These are phyloP conservation scores for Alnus glutinosa DNA, from an alignment of 306 rosid genomes.

Conservation along the genomic window DNA sequence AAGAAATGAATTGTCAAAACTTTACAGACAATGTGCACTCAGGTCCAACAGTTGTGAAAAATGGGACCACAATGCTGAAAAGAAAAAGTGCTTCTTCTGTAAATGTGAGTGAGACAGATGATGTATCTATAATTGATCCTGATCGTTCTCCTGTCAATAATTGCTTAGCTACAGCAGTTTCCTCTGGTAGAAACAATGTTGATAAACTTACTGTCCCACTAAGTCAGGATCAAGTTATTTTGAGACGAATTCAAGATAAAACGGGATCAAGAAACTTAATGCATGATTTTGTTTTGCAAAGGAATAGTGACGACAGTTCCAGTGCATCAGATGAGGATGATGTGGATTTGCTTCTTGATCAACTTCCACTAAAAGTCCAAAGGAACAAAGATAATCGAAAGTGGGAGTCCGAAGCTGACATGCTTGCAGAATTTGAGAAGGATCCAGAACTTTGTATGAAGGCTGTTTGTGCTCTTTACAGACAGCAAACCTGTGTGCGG, in stretches of 20 bases:
- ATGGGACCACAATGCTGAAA: slow-evolving; percentile 8
- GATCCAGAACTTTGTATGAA: slow-evolving; percentile 24
- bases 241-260: background rate
- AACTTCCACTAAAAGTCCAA: too few species aligned
- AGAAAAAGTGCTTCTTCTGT: slow-evolving; percentile 23
- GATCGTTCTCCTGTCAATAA: background rate
- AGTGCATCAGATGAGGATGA: slow-evolving; percentile 18
- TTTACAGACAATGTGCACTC: background rate
- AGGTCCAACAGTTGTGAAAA: background rate
- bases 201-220: background rate
- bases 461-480: slow-evolving; percentile 25
- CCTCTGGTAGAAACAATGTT: background rate
- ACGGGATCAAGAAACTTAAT: background rate
- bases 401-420: slow-evolving; percentile 17
- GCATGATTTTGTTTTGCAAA: background rate
- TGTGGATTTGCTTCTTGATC: too few species aligned
- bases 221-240: background rate
- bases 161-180: background rate
- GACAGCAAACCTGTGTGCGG: background rate
- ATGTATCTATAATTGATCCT: background rate
- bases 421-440: slow-evolving; percentile 26
- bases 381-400: slow-evolving; percentile 9
- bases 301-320: background rate
- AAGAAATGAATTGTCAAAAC: background rate
- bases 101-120: background rate